Base-by-base conservation (phyloP, 805 yeast species). In the Pichia membranifaciens region DNA sequence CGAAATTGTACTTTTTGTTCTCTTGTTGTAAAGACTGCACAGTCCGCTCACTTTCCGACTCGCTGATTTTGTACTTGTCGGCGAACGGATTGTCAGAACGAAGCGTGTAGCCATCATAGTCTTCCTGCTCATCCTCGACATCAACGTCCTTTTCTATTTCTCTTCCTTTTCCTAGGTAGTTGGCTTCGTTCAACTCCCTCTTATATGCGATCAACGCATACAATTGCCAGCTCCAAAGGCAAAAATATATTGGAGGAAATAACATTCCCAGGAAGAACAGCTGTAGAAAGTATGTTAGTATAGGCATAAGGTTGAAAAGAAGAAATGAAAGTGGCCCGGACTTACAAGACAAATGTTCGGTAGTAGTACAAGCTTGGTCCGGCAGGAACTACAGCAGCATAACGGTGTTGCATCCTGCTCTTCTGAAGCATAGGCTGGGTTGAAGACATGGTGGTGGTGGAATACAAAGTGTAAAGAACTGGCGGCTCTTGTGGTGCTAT, bases 301-400 rank as follows among this genome's bases (percentile, higher is more conserved):
- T 44, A 35, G 23, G 37, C 38, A n/a, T 39, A 16, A 23, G 2
- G 4, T 32, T 18, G 13, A 18, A 33, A 33, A 34, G 31, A 18
- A n/a, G 18, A 8, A n/a, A 23, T n/a, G 23, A 5, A 38, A 5
- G 9, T 1, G 2, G 16, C 17, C 40, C 50, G 13, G 12, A 37
- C 40, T 20, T 49, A 51, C 54, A 25, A 18, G 22, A 7, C 22
- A 6, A 8, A 49, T 41, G 18, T 44, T 20, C 2, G 51, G 43
- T 16, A 51, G n/a, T 13, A 40, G 12, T 25, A 25, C 39, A 13
- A 35, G 35, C 32, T 48, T 49, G 2, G 46, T 18, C 7, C 12
- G 6, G 21, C 55, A 52, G 1, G 55, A 38, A 9, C 23, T 25
- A 15, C 55, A 52, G 2, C 16, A 16, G 20, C 54, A 52, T n/a